Evolutionary conservation across 208 protist genomes (phyloP), one percentile per base, ranked within the genome.

Genomic region (Histomonas meleagridis): DNA sequence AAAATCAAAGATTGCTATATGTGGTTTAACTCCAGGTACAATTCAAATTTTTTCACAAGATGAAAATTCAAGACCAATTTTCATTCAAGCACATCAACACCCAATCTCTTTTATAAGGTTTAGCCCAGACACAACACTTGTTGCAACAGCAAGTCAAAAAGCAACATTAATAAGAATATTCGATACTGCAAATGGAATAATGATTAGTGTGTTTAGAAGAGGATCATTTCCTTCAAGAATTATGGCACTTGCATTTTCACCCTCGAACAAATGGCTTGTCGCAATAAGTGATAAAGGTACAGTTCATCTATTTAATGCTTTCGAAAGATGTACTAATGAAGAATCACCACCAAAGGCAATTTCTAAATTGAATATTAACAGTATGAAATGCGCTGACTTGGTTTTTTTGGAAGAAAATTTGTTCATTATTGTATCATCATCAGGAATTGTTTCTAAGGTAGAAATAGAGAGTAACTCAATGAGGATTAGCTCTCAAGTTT

Each of bases 111-210:
- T 51, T 7, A 86, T 86, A 35, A 86, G 32, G 32, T 86, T 86
- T n/a, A 55, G 46, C 10, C 23, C 18, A 38, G 76, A 86, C 38
- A 18, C n/a, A 2, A 51, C 23, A 55, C 23, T 86, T 7, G 16
- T 86, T 18, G 76, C 76, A 12, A 86, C 76, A 38, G 76, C 76
- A 86, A 86, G 76, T 55, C 18, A 46, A 10, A 14, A 86, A 55
- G 76, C 46, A 86, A 86, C 76, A 32, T 38, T 86, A 38, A 86
- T 86, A n/a, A 5, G 76, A 32, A 18, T 86, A 35, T 86, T 86
- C 55, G 76, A 86, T 86, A 18, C 26, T 5, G 32, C 38, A 21
- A 86, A 12, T 26, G 76, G 76, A 51, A 38, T 10, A 21, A 14
- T 48, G 12, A 18, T 55, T 18, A 55, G 38, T 23, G 40, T 48